phyloP scores from a whole-genome alignment of 2,329 filamentous ascomycete genomes.

The Neopestalotiopsis clavispora region DNA sequence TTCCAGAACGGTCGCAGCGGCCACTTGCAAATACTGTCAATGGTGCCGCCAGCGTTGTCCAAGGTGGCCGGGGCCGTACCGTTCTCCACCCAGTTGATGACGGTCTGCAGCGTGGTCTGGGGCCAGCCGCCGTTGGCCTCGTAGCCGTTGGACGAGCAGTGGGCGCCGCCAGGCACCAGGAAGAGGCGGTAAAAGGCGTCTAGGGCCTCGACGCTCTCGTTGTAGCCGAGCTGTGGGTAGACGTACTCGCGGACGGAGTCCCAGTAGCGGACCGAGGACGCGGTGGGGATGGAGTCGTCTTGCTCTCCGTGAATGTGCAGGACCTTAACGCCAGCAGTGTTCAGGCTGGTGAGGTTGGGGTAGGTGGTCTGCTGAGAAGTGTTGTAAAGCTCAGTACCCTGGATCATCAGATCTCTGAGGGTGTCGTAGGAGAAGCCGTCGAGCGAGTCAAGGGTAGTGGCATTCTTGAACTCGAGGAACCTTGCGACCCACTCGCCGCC shows the following conservation, averaged over 20 bases:
- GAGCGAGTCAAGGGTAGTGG: conserved; percentile 42
- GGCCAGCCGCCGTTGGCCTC: conserved; percentile 47
- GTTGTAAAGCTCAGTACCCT: conserved; percentile 50
- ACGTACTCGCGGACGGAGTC: conserved; percentile 55
- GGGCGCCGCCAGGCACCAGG: conserved; percentile 53
- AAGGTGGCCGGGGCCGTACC: conserved; percentile 48
- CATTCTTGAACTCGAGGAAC: conserved; percentile 27
- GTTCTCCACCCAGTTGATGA: conserved; percentile 59
- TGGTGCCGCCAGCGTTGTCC: conserved; percentile 42
- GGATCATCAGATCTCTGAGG: conserved; percentile 54
- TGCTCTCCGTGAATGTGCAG: conserved; percentile 59
- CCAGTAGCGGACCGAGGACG: conserved; percentile 45
- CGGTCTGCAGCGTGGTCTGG: conserved; percentile 47
- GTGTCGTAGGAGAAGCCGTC: conserved; percentile 57
- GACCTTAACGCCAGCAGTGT: conserved; percentile 51
- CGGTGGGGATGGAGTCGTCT: conserved; percentile 52
- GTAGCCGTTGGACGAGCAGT: conserved; percentile 48
- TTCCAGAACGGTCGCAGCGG: conserved; percentile 47
- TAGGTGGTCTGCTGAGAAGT: conserved; percentile 50
- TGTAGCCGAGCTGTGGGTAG: conserved; percentile 45
- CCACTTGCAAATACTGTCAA: conserved; percentile 45
- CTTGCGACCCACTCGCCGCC: conserved; percentile 37
- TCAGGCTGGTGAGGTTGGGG: conserved; percentile 52
- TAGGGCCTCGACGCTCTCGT: conserved; percentile 45
- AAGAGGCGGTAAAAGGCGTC: conserved; percentile 49